Base-by-base conservation (phyloP, 768 basidiomycete species). In the Floccularia luteovirens region DNA sequence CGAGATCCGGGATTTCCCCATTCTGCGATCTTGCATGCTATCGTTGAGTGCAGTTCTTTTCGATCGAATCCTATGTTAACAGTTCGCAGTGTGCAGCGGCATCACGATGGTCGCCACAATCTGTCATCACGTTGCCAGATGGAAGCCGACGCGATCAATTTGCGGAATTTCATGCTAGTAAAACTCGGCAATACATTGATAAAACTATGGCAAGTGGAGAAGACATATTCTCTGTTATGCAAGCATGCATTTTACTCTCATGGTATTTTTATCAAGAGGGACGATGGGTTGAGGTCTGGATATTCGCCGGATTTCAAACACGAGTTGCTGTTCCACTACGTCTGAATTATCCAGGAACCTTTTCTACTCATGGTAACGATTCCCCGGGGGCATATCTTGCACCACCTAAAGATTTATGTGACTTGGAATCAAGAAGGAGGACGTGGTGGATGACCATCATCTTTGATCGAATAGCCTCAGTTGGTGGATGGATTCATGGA, bases 181-280 rank as follows among this genome's bases (percentile, higher is more conserved):
- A 90, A 61, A 87, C 87, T n/a, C 73, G 89, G 2, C 75, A 82
- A 42, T 89, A 87, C 54, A 90, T 91, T 36, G 89, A 90, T 58
- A 81, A 75, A 50, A 90, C 88, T 16, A 89, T 91, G 85, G 80
- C 82, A n/a, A 87, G 79, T 28, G 88, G 88, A 27, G 78, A 84
- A 57, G 83, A 90, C 48, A 90, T 90, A 41, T 89, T 91, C 57
- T 74, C 75, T 4, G 87, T 90, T 6, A 75, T 90, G 74, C 87
- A 90, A 55, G 89, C 89, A 4, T 89, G 88, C 52, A 82, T 83
- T 45, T 63, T 91, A 17, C 73, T 91, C 13, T 86, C 85, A 1
- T 91, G 89, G 89, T 90, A 88, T 60, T 90, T 90, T 48, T 91
- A 90, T 53, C 82, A 88, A 42, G 89, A 90, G 59, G 88, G 89